phyloP scores from a whole-genome alignment of 306 rosid species.

The Senna siamea region DNA sequence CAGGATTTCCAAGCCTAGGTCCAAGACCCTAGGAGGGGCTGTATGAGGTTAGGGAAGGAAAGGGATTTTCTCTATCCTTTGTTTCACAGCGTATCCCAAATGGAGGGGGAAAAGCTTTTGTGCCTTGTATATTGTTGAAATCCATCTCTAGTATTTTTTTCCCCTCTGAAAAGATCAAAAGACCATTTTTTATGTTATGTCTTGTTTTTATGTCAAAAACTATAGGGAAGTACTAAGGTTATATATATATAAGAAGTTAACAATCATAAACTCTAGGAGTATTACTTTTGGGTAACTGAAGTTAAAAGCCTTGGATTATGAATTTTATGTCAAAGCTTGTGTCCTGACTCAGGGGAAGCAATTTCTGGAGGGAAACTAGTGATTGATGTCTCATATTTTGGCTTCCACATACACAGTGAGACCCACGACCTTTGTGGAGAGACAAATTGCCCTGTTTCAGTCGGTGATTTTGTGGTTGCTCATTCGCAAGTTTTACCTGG shows the following conservation, averaged over 20 bases:
- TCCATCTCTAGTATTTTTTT: not conserved
- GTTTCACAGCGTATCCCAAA: not conserved
- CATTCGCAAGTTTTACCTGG: constrained; percentile 77
- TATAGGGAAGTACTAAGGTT: no score
- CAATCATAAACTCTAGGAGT: not conserved
- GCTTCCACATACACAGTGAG: constrained; percentile 80
- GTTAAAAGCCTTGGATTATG: not conserved
- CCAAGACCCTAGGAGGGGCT: not conserved
- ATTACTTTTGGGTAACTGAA: not conserved
- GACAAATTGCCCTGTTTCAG: constrained; percentile 80
- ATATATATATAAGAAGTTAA: constrained; percentile 8
- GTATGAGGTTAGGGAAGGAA: constrained; percentile 15
- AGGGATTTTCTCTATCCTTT: constrained; percentile 24
- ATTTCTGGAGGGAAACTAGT: constrained; percentile 75
- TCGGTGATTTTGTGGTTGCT: constrained; percentile 79
- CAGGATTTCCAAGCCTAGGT: not conserved
- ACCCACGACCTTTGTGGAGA: constrained; percentile 80
- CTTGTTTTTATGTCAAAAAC: not conserved
- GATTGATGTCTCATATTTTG: constrained; percentile 80
- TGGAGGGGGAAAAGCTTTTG: not conserved
- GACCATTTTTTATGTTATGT: not conserved
- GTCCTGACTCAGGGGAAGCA: constrained; percentile 51
- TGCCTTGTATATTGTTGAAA: not conserved
- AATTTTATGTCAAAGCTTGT: constrained; percentile 4
- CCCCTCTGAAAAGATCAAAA: not conserved